Evolutionary conservation across 441 rosid genomes (phyloP), one percentile per base, ranked within the genome.

Genomic region (Lepidium campestre): DNA sequence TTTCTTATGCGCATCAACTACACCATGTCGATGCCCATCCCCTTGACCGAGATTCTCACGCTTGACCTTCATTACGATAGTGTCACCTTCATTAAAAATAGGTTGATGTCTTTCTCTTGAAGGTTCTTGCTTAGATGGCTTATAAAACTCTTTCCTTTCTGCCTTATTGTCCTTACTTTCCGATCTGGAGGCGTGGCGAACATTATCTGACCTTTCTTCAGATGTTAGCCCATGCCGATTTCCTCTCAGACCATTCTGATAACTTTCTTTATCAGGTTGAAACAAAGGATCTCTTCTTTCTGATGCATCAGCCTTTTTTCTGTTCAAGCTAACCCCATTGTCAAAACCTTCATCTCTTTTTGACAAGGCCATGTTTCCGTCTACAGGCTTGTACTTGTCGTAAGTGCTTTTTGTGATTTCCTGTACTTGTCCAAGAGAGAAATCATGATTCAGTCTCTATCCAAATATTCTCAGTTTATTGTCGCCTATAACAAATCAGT

Each of bases 201-300:
- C 46, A 41, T 10, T 50, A 4, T 39, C 59, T 13, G 49, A 39
- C 59, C 68, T 50, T 64, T 18, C 59, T 49, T 63, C 49, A 49
- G 36, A 23, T 15, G 46, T 22, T 50, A 62, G 4, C 25, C 58
- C 58, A 15, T 47, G 57, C 46, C 41, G 53, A 58, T 65, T 37
- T 66, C 70, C 80, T 50, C 52, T 78, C 45, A 56, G 52, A 73
- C 63, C 81, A 62, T 71, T 59, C 65, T 59, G 76, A 49, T 56
- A 64, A 80, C 70, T 58, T 50, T 27, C 75, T 65, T 64, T 60
- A 76, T 70, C 66, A 69, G 62, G 68, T 57, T 48, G 66, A 61
- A 48, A 62, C 66, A 65, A 27, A 57, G 62, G 82, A 50, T 46
- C 84, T 75, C 14, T 78, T 60, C 48, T 44, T 68, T 81, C 77